A percentile compares a stretch with the other conserved stretches of the same genome.
phyloP scores from a whole-genome alignment of 352 stramenopile genomes.

The Pythium sp. region DNA sequence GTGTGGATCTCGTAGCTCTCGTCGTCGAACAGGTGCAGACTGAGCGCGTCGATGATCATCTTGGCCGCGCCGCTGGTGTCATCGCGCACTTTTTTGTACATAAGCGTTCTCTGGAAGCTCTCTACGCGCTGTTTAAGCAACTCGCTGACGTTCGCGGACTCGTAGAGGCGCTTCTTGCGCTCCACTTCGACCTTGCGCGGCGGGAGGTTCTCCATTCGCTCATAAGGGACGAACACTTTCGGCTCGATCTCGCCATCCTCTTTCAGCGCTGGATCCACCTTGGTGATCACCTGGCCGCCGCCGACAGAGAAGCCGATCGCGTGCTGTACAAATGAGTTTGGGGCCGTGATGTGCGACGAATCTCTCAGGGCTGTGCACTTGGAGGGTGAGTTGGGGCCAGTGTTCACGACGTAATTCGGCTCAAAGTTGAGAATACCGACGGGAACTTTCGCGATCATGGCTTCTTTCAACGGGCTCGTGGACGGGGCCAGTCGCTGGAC shows the following conservation, averaged over 20 bases:
- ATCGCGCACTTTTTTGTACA: conserved; percentile 38
- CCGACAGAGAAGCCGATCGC: conserved; percentile 44
- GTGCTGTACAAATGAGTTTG: conserved; percentile 36
- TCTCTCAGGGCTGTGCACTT: conserved; percentile 30
- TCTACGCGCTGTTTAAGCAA: conserved; percentile 48
- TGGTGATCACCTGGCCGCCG: conserved; percentile 36
- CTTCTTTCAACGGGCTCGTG: conserved; percentile 53
- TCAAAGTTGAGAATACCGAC: conserved; percentile 63
- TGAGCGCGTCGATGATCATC: conserved; percentile 55
- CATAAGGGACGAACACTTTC: conserved; percentile 72
- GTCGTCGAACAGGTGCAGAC: conserved; percentile 75
- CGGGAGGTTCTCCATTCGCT: conserved; percentile 45
- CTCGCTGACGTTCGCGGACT: conserved; percentile 39
- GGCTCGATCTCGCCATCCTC: conserved; percentile 63
- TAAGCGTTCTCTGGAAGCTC: conserved; percentile 30
- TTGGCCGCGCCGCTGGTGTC: conserved; percentile 52
- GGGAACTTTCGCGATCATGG: conserved; percentile 18
- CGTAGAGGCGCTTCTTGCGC: conserved; percentile 58
- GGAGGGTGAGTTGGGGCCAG: conserved; percentile 25
- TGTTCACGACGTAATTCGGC: conserved; percentile 27
- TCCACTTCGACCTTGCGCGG: conserved; percentile 72
- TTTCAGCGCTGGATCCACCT: conserved; percentile 37
- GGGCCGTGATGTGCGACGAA: conserved; percentile 38
- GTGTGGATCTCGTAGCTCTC: conserved; percentile 75
- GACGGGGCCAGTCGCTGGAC: conserved; percentile 41